A percentile compares a stretch with the other conserved stretches of the same genome.
These are phyloP conservation scores for Neurospora sp. DNA, from an alignment of 495 filamentous ascomycete species.

Conservation along the genomic window DNA sequence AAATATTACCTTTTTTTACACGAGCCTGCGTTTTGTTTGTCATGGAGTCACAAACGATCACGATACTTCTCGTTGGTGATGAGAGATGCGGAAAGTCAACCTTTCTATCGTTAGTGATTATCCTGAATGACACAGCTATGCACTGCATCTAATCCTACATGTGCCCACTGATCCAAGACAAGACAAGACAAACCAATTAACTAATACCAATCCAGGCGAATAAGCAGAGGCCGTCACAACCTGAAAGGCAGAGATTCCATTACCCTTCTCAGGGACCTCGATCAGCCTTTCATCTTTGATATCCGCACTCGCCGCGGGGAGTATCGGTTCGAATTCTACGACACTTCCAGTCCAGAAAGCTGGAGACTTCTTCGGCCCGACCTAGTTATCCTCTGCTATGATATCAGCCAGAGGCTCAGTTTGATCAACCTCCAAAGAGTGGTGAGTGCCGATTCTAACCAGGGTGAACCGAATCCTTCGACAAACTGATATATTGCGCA, in stretches of 20 bases:
- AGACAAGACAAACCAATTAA: not conserved
- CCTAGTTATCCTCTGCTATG: conserved; percentile 71
- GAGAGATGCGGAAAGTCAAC: conserved; percentile 74
- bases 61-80: conserved; percentile 72
- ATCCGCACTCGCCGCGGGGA: conserved; percentile 47
- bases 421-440: conserved; percentile 50
- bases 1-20: not conserved
- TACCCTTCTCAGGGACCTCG: conserved; percentile 54
- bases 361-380: conserved; percentile 65
- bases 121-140: conserved; percentile 1
- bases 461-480: conserved; percentile 1
- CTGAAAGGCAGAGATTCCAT: conserved; percentile 30
- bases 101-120: conserved; percentile 67
- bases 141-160: not conserved
- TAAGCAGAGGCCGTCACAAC: conserved; percentile 33
- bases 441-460: conserved; percentile 30
- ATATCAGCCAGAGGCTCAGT: conserved; percentile 57
- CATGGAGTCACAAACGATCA: conserved; percentile 44
- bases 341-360: conserved; percentile 63
- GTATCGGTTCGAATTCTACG: conserved; percentile 69
- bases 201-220: conserved; percentile 28
- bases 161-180: not conserved
- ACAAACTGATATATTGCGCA: conserved; percentile 16
- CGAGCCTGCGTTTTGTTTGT: not conserved
- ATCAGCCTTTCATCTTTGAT: conserved; percentile 79